Evolutionary conservation across 2,329 filamentous ascomycete species (phyloP), one percentile per base, ranked within the genome.

Genomic region (Neofusicoccum kwambonambiense): DNA sequence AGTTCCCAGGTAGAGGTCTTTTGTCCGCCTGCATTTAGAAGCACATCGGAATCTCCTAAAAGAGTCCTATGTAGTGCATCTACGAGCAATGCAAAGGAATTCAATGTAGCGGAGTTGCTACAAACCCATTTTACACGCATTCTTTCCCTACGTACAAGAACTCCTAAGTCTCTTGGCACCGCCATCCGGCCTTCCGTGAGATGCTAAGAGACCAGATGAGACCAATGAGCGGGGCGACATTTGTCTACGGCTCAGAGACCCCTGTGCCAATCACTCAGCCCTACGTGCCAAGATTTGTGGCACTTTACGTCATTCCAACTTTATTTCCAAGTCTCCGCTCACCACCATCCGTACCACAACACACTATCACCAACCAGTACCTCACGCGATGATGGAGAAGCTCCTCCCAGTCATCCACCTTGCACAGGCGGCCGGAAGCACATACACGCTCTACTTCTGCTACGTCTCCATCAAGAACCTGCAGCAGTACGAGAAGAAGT

Each of bases 381-480:
- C 11, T 11, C 45, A 8, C 12, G n/a, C 34, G 6, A 58, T 3
- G 19, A 58, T 64, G 39, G 52, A 64, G 6, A 57, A 22, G 3
- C 8, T 64, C 4, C 44, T 57, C 9, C 45, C 35, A 9, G 41
- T 34, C 13, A 49, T 64, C n/a, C 62, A 64, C 12, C 3, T 64
- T 15, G 42, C 17, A 0, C 51, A 64, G 47, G 62, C 62, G 0
- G 41, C 35, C n/a, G 52, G 22, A 37, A 62, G 64, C 50, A 61
- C 67, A 44, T 76, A 77, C 69, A 70, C 68, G 22, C 70, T 77
- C 13, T 70, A 70, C 67, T 70, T 74, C 45, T 74, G 72, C 22
- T 76, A 75, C 68, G 66, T 71, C 39, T 76, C 74, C 70, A 77
- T 79, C 63, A 72, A 71, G 6, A 74, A 72, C 13, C 70, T 79